These are phyloP conservation scores for Hippophae tibetana DNA, from an alignment of 306 rosid species.

Conservation along the genomic window DNA sequence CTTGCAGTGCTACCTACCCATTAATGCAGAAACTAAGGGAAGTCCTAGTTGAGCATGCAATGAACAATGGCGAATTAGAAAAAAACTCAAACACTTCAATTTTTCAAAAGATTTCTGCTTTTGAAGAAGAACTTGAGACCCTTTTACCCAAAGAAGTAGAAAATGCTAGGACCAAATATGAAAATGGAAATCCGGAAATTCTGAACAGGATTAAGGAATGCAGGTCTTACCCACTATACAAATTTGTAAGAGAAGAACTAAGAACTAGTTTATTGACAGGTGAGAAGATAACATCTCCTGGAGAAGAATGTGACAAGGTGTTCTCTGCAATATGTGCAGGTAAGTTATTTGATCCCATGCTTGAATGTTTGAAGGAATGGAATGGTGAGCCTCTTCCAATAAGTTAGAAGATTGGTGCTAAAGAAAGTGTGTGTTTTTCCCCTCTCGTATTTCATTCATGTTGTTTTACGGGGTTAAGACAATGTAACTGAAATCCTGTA, in stretches of 20 bases:
- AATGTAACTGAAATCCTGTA: no score
- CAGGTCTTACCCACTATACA: constrained; percentile 77
- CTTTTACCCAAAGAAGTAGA: constrained; percentile 71
- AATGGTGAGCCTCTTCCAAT: constrained; percentile 89
- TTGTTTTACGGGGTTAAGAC: background rate
- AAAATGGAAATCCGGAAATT: constrained; percentile 45
- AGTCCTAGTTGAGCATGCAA: constrained; percentile 72
- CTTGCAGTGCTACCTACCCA: constrained; percentile 68
- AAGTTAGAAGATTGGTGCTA: constrained; percentile 11
- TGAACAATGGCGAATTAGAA: constrained; percentile 56
- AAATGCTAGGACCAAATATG: constrained; percentile 39
- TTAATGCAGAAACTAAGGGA: constrained; percentile 69
- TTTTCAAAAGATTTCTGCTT: constrained; percentile 61
- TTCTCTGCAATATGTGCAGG: constrained; percentile 67
- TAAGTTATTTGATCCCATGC: constrained; percentile 57
- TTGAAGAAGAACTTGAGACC: constrained; percentile 62
- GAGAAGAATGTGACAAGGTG: constrained; percentile 77
- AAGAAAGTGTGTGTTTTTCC: background rate
- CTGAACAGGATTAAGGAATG: constrained; percentile 60
- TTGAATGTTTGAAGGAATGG: constrained; percentile 76
- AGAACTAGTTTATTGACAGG: constrained; percentile 67
- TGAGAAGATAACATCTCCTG: constrained; percentile 67
- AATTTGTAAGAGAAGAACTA: constrained; percentile 56
- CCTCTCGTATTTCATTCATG: background rate
- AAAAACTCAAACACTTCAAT: constrained; percentile 43